Percentiles rank a stretch among this genome's conserved stretches.
These are phyloP conservation scores for Auriscalpium orientale DNA, from an alignment of 768 basidiomycete genomes.

Conservation along the genomic window DNA sequence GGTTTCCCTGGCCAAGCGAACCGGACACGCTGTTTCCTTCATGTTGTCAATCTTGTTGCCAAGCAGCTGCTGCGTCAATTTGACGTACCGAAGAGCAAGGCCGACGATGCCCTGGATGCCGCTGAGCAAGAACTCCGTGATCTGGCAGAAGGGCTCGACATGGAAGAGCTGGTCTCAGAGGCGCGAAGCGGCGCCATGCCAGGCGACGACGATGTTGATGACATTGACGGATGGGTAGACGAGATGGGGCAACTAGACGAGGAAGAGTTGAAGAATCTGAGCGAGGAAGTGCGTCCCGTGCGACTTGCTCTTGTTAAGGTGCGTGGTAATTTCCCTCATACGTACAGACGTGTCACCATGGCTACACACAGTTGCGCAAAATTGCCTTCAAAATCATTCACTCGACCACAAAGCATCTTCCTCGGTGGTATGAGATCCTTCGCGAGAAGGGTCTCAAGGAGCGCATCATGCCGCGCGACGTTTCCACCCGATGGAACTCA, in stretches of 20 bases:
- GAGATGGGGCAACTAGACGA: constrained; percentile 13
- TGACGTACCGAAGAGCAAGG: neutral
- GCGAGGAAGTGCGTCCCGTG: constrained; percentile 17
- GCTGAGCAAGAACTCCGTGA: no score
- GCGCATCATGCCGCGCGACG: constrained; percentile 7
- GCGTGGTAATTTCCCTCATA: neutral
- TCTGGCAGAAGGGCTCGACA: no score
- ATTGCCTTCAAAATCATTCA: constrained; percentile 11
- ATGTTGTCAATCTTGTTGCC: constrained; percentile 14
- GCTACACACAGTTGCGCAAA: constrained; percentile 5
- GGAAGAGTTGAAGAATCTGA: constrained; percentile 14
- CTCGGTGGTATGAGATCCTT: neutral
- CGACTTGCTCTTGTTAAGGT: constrained; percentile 27
- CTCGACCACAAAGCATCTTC: constrained; percentile 6
- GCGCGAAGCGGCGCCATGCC: no score
- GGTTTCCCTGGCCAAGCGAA: constrained; percentile 4
- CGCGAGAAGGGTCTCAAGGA: neutral
- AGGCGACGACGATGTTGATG: constrained; percentile 8
- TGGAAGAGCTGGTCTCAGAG: no score
- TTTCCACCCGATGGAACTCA: constrained; percentile 30
- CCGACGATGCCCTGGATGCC: neutral
- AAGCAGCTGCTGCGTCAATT: constrained; percentile 4
- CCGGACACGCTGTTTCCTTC: constrained; percentile 12
- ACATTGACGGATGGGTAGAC: constrained; percentile 21
- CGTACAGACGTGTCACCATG: no score